phyloP scores from a whole-genome alignment of 129 eudicot species.

The Arctium lappa region DNA sequence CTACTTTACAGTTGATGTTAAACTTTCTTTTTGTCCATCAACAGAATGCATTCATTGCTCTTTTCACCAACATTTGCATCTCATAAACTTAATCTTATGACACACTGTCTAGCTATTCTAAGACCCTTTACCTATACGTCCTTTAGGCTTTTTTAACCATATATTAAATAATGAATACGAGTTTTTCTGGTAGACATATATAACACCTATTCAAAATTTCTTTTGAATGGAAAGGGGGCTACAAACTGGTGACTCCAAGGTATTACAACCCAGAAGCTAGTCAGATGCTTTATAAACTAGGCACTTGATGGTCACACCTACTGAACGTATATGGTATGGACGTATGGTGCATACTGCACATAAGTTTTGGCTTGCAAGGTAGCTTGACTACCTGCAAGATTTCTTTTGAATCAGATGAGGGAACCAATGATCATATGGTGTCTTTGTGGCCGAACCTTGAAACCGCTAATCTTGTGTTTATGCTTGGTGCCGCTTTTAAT shows the following conservation, averaged over 20 bases:
- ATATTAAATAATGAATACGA: background rate
- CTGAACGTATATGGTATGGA: no score
- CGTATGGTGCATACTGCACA: no score
- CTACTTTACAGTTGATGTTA: constrained; percentile 3
- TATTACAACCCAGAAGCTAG: background rate
- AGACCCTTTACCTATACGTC: background rate
- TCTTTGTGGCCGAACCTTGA: no score
- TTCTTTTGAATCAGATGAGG: no score
- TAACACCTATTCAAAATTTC: background rate
- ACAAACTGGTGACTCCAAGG: background rate
- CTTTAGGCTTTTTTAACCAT: background rate
- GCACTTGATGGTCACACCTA: no score
- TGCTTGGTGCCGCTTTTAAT: no score
- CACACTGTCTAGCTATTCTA: constrained; percentile 16
- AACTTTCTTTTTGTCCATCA: background rate
- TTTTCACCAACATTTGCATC: constrained; percentile 5
- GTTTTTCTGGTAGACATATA: background rate
- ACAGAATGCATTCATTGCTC: background rate
- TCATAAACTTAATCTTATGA: background rate
- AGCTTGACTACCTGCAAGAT: no score
- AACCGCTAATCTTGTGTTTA: no score
- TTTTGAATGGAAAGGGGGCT: background rate
- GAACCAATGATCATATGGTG: no score
- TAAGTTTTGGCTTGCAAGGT: no score
- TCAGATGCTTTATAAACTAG: background rate